phyloP scores from a whole-genome alignment of 352 stramenopile genomes.

The Phytopythium ostracodes region DNA sequence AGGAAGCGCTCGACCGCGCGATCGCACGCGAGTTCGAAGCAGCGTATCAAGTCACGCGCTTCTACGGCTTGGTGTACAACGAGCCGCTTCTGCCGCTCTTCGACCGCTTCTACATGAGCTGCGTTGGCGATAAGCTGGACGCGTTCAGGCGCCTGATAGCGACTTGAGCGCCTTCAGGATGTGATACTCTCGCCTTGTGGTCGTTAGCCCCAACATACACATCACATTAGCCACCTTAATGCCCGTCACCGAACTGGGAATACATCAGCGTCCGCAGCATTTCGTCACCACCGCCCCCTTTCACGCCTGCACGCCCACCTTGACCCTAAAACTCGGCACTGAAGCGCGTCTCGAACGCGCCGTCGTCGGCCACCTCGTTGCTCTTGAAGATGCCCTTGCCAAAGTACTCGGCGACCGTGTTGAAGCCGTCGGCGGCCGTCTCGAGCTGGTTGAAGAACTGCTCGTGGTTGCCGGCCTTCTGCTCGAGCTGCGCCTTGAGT shows the following conservation, averaged over 20 bases:
- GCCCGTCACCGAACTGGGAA: neutral
- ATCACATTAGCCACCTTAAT: neutral
- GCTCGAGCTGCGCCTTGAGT: conserved; percentile 83
- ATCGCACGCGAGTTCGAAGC: neutral
- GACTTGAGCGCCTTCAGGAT: neutral
- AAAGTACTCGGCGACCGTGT: conserved; percentile 91
- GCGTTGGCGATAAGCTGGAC: neutral
- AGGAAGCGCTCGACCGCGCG: neutral
- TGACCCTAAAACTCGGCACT: conserved; percentile 78
- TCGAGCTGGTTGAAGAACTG: conserved; percentile 93
- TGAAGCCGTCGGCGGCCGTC: conserved; percentile 83
- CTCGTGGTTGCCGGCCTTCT: conserved; percentile 89
- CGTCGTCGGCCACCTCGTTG: conserved; percentile 63
- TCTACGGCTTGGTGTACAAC: neutral
- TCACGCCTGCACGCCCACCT: neutral
- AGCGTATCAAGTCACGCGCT: neutral
- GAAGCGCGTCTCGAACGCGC: conserved; percentile 70
- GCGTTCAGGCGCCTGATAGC: neutral
- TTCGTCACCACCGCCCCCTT: neutral
- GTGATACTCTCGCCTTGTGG: too few species aligned
- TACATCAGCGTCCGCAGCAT: neutral
- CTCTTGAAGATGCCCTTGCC: conserved; percentile 91
- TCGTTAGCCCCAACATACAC: neutral
- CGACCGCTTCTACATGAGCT: conserved; percentile 1
- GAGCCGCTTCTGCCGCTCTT: neutral